Evolutionary conservation across 2,329 filamentous ascomycete species (phyloP).

Genomic region (Claviceps pazoutovae): DNA sequence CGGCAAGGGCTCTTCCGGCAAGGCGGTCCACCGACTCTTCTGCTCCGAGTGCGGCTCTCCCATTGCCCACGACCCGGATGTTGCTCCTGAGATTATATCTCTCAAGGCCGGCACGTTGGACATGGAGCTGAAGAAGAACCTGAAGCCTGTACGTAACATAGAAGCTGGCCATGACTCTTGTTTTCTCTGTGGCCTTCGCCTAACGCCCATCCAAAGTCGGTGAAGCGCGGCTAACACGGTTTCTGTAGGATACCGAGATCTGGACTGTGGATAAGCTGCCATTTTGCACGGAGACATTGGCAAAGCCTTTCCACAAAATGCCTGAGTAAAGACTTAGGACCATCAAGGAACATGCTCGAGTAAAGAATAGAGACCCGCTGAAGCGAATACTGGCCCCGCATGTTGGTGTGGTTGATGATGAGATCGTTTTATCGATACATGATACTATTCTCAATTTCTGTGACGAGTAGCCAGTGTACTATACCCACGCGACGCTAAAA

Average conservation of each 20-base stretch:
- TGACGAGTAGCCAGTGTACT: background rate
- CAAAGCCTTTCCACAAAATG: slow-evolving; percentile 50
- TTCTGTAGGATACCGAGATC: slow-evolving; percentile 49
- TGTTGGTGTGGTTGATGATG: background rate
- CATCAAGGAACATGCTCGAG: too few relatives aligned
- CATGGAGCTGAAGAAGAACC: slow-evolving; percentile 49
- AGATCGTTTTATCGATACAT: background rate
- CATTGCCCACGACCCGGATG: slow-evolving; percentile 56
- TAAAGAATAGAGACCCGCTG: too few relatives aligned
- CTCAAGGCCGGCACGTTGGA: slow-evolving; percentile 54
- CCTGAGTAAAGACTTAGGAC: slow-evolving; percentile 30
- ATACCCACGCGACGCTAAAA: too few relatives aligned
- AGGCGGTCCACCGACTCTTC: slow-evolving; percentile 53
- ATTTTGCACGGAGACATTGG: slow-evolving; percentile 53
- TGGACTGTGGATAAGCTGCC: slow-evolving; percentile 56
- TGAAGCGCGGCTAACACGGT: background rate
- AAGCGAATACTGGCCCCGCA: background rate
- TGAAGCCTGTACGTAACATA: slow-evolving; percentile 42
- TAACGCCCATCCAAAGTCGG: too few relatives aligned
- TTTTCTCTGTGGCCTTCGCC: background rate
- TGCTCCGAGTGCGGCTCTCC: slow-evolving; percentile 56
- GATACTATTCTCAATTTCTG: too few relatives aligned
- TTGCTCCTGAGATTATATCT: slow-evolving; percentile 56
- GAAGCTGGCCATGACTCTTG: too few relatives aligned
- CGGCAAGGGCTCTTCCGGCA: slow-evolving; percentile 45